Conservation (phyloP, 2,329 filamentous ascomycete species). For the Fusarium brachygibbosum region DNA sequence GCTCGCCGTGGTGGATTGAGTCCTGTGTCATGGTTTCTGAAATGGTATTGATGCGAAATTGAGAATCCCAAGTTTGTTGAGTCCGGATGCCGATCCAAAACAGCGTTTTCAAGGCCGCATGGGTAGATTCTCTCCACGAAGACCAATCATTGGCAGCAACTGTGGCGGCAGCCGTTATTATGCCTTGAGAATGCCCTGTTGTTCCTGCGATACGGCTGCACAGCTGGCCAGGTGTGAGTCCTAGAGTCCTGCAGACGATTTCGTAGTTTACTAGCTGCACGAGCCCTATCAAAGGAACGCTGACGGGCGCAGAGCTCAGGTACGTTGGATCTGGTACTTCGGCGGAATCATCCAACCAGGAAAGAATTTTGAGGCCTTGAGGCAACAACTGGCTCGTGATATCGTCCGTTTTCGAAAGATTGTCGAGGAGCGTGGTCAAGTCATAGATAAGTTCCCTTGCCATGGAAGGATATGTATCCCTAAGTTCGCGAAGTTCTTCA, state of each 20-base stretch:
- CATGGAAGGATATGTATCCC: slow-evolving; percentile 10
- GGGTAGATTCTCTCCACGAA: slow-evolving; percentile 20
- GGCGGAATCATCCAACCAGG: slow-evolving; percentile 1
- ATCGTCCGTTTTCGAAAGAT: neutral
- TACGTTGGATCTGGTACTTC: slow-evolving; percentile 8
- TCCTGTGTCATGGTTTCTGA: slow-evolving; percentile 27
- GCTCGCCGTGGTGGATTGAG: slow-evolving; percentile 18
- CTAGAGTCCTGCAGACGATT: slow-evolving; percentile 18
- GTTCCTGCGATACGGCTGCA: slow-evolving; percentile 17
- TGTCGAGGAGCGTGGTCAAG: neutral
- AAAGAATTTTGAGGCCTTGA: slow-evolving; percentile 6
- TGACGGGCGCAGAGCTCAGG: slow-evolving; percentile 17
- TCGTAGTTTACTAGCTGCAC: slow-evolving; percentile 23
- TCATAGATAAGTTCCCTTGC: neutral
- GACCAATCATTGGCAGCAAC: slow-evolving; percentile 8
- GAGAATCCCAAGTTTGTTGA: slow-evolving; percentile 16
- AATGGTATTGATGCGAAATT: neutral
- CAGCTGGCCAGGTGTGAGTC: slow-evolving; percentile 20
- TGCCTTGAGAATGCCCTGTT: slow-evolving; percentile 26
- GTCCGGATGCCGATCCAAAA: slow-evolving; percentile 28
- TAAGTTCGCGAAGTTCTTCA: slow-evolving; percentile 12
- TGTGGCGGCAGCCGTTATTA: slow-evolving; percentile 17
- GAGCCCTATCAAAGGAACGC: slow-evolving; percentile 14
- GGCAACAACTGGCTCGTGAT: neutral
- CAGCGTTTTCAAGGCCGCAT: slow-evolving; percentile 8